These are phyloP conservation scores for Carpinus viminea DNA, from an alignment of 306 rosid species.

Conservation along the genomic window DNA sequence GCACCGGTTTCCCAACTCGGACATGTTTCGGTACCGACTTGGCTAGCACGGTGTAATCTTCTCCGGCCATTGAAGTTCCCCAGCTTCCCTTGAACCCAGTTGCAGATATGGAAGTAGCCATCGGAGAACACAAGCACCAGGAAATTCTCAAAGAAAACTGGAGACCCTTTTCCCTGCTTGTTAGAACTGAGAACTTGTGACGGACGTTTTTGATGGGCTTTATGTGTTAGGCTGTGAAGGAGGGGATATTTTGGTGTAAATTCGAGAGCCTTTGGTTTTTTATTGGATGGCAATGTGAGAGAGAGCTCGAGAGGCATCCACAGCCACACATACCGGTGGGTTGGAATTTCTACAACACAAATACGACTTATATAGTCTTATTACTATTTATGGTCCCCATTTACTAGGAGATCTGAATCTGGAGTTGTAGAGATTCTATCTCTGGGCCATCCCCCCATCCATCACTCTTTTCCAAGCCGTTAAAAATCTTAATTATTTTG, in stretches of 20 bases:
- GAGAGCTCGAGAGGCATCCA: conserved; percentile 18
- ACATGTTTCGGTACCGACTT: conserved; percentile 59
- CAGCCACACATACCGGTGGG: conserved; percentile 64
- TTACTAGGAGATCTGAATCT: background rate
- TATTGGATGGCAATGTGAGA: conserved; percentile 41
- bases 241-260: conserved; percentile 57
- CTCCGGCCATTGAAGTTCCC: conserved; percentile 73
- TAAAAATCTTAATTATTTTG: background rate
- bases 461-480: background rate
- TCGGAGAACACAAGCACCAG: conserved; percentile 14
- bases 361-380: background rate
- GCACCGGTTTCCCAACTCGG: conserved; percentile 52
- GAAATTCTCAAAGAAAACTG: background rate
- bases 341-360: conserved; percentile 27
- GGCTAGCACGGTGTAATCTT: conserved; percentile 50
- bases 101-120: conserved; percentile 74
- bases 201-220: conserved; percentile 32
- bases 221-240: conserved; percentile 42
- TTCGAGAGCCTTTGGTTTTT: conserved; percentile 62
- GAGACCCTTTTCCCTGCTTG: background rate
- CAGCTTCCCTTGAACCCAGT: conserved; percentile 60
- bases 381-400: background rate
- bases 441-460: background rate
- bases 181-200: conserved; percentile 20
- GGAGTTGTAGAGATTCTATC: background rate